Evolutionary conservation across 208 protist species (phyloP), one percentile per base, ranked within the genome.

Genomic region (Phytomonas francai): DNA sequence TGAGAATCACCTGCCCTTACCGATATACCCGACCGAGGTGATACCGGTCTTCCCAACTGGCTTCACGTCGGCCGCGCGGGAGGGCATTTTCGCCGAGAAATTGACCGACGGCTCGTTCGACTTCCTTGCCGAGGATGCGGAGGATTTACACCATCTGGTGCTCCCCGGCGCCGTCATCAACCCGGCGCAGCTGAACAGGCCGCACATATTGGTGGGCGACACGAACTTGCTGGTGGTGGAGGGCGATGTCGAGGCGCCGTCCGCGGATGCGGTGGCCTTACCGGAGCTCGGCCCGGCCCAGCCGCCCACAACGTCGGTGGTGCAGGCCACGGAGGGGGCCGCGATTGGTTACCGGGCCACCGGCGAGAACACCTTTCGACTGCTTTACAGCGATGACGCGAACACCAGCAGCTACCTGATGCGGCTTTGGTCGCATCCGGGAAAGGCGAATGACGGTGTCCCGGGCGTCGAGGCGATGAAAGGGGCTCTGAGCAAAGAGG

Each of bases 381-480:
- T 75, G 30, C 77, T 93, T 25, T 78, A 77, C 54, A 63, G 73
- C 28, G 82, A 93, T 62, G 63, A 67, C 1, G 67, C 71, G 9
- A 93, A 85, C 71, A 90, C 87, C 5, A 75, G 80, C n/a, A 93
- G 87, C 65, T 93, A 90, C 65, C 45, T 93, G 14, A 56, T 93
- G 49, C 77, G 71, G 8, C 22, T 78, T 49, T 62, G 58, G 34
- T 62, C 30, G 3, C 34, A 62, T 62, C 58, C 6, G 4, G 31
- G 34, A 19, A 33, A 62, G 58, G 14, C 4, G 12, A 62, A 22
- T 33, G 30, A 1, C 12, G 34, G 16, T 62, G 31, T 9, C 7
- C 58, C 6, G 58, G 14, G 34, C 58, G 16, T 22, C 12, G 58
- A 42, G 4, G 34, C 25, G 57, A 72, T 58, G 70, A 68, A 29